These are phyloP conservation scores for Fomitopsis schrenkii DNA, from an alignment of 1,284 basidiomycete species.

Conservation along the genomic window DNA sequence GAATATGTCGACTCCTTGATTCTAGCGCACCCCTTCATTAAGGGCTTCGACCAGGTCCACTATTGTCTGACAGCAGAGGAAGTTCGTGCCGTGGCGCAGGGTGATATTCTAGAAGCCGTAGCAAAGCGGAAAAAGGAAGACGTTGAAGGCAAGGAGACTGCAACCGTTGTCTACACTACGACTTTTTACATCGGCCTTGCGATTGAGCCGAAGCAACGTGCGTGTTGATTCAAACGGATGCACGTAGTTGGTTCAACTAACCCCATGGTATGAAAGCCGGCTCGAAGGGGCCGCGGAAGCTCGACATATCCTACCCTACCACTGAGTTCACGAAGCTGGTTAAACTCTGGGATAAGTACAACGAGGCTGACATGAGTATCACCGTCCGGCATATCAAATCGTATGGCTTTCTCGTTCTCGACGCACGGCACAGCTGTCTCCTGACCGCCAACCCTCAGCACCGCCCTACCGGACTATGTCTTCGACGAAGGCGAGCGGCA, in stretches of 20 bases:
- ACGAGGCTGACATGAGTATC: slow-evolving; percentile 92
- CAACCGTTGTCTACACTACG: slow-evolving; percentile 83
- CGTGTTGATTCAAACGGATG: slow-evolving; percentile 27
- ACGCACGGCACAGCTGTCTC: slow-evolving; percentile 1
- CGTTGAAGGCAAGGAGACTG: slow-evolving; percentile 72
- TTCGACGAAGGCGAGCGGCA: slow-evolving; percentile 80
- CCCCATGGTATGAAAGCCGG: slow-evolving; percentile 45
- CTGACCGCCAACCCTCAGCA: slow-evolving; percentile 36
- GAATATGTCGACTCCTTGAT: slow-evolving; percentile 92
- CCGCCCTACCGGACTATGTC: slow-evolving; percentile 76
- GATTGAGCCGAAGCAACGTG: slow-evolving; percentile 89
- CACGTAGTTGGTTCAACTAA: background rate
- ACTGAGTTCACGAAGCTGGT: slow-evolving; percentile 95
- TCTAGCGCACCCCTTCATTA: slow-evolving; percentile 93
- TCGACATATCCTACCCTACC: slow-evolving; percentile 97
- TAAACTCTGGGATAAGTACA: slow-evolving; percentile 95
- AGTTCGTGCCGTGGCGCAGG: slow-evolving; percentile 85
- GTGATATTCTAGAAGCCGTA: slow-evolving; percentile 74
- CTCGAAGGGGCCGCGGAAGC: slow-evolving; percentile 66
- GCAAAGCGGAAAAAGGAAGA: slow-evolving; percentile 78
- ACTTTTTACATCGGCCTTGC: slow-evolving; percentile 96
- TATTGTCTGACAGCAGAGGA: slow-evolving; percentile 87
- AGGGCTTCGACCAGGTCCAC: slow-evolving; percentile 87
- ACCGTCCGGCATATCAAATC: slow-evolving; percentile 92
- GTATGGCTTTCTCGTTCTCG: slow-evolving; percentile 40